phyloP scores from a whole-genome alignment of 441 rosid species.

The Pelargonium australe region DNA sequence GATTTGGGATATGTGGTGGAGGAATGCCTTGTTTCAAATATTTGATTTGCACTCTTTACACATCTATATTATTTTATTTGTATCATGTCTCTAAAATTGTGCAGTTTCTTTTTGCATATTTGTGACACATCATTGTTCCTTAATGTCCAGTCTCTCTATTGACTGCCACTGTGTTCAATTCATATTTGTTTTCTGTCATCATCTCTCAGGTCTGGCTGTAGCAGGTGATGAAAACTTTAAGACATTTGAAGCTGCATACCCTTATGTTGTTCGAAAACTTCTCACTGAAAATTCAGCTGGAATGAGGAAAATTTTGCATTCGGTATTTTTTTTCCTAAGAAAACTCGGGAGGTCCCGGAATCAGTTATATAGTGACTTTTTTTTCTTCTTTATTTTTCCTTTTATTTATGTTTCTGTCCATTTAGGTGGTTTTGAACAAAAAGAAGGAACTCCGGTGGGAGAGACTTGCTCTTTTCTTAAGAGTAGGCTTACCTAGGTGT shows the following conservation, averaged over 20 bases:
- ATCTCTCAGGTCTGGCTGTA: slow-evolving; percentile 70
- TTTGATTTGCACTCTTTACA: not conserved
- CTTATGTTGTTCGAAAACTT: slow-evolving; percentile 71
- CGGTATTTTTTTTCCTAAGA: slow-evolving; percentile 34
- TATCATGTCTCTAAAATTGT: not conserved
- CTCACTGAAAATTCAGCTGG: slow-evolving; percentile 66
- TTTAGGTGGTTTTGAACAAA: slow-evolving; percentile 68
- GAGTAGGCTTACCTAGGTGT: slow-evolving; percentile 63
- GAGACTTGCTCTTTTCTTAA: slow-evolving; percentile 65
- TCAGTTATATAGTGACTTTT: slow-evolving; percentile 15
- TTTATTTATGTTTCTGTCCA: slow-evolving; percentile 6
- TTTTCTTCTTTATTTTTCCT: slow-evolving; percentile 9
- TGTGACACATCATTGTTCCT: not conserved
- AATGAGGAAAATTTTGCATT: slow-evolving; percentile 65
- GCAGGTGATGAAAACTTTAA: slow-evolving; percentile 46
- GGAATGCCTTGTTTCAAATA: slow-evolving; percentile 5
- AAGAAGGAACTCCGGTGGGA: slow-evolving; percentile 87
- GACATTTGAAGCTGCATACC: slow-evolving; percentile 88
- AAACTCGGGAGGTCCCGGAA: slow-evolving; percentile 12
- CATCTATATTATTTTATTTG: not conserved
- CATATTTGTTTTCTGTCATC: slow-evolving; percentile 19
- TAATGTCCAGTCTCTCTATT: not conserved
- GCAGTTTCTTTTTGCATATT: slow-evolving; percentile 8
- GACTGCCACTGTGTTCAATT: slow-evolving; percentile 1
- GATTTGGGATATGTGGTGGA: not conserved